Base-by-base conservation (phyloP, 2,329 filamentous ascomycete species). In the Xylariaceae sp. region DNA sequence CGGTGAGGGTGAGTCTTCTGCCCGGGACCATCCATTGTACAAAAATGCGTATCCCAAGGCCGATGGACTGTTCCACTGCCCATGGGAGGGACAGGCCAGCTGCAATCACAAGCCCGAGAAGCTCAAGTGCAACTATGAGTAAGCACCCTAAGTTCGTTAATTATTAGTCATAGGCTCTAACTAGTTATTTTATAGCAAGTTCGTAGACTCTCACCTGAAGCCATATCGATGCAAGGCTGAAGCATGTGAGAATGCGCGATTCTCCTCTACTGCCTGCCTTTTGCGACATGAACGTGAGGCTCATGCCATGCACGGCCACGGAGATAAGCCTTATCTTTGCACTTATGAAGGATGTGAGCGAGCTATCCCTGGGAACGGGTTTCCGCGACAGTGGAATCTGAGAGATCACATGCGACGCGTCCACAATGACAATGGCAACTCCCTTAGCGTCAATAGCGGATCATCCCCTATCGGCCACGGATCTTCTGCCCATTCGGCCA, bases 121-220 rank as follows among this genome's bases (percentile, higher is more conserved):
- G 78, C 89, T 97, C 65, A 97, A 97, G 84, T 97, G 93, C 86
- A 96, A 96, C 77, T 97, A 97, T 71, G 92, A 97, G 92, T 96
- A 87, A 83, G 91, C 77, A 20, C 18, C 29, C 53, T 32, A 18
- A 15, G n/a, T 20, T 10, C 20, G 15, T 18, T 37, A 16, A 18
- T 16, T 8, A 37, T 18, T 3, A 16, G 3, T 37, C 3, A 11
- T 11, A 10, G 42, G 39, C 51, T 58, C 55, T 63, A 56, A 65
- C 55, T 49, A 46, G 36, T 42, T 29, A 40, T 40, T 39, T 41
- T 15, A 42, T 70, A 96, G 92, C 82, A 97, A 97, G 82, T 96
- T 94, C 67, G 86, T 97, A 64, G 93, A 97, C 75, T 97, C 93
- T 23, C 93, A 97, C 76, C 75, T 97, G 69, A 96, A 95, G 82